A percentile compares a stretch with the other conserved stretches of the same genome.
Conservation (phyloP, 176 grass and related monocot genomes). For the Hordeum marinum region DNA sequence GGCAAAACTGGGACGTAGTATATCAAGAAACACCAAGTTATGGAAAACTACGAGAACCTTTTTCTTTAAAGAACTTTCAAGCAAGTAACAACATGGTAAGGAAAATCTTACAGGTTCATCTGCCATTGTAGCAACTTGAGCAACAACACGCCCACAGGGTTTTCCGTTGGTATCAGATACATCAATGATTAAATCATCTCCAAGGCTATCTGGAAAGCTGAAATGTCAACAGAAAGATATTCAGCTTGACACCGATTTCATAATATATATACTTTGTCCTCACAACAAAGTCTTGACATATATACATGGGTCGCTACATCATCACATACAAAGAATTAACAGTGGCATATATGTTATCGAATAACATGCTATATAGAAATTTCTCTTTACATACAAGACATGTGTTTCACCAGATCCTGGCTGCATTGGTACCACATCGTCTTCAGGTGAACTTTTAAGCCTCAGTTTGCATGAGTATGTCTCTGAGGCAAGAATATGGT, state of each 20-base stretch:
- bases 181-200: constrained; percentile 92
- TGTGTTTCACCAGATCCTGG: constrained; percentile 98
- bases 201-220: constrained; percentile 99
- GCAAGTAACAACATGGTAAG: constrained; percentile 10
- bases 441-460: constrained; percentile 86
- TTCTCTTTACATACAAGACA: constrained; percentile 76
- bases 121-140: constrained; percentile 89
- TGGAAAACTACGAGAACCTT: background rate
- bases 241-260: background rate
- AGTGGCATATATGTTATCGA: background rate
- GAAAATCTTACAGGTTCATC: constrained; percentile 74
- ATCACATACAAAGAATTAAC: constrained; percentile 1
- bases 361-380: constrained; percentile 14
- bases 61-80: constrained; percentile 13
- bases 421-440: constrained; percentile 74
- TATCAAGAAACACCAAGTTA: constrained; percentile 3
- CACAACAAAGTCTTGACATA: background rate
- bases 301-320: background rate
- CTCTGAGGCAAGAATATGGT: constrained; percentile 52
- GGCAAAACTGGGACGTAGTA: background rate
- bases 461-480: constrained; percentile 82
- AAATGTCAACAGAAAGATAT: constrained; percentile 34
- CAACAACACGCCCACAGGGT: constrained; percentile 73
- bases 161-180: constrained; percentile 87
- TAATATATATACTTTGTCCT: background rate